Evolutionary conservation across 1,284 basidiomycete species (phyloP).

Genomic region (Trichosporon faecale): DNA sequence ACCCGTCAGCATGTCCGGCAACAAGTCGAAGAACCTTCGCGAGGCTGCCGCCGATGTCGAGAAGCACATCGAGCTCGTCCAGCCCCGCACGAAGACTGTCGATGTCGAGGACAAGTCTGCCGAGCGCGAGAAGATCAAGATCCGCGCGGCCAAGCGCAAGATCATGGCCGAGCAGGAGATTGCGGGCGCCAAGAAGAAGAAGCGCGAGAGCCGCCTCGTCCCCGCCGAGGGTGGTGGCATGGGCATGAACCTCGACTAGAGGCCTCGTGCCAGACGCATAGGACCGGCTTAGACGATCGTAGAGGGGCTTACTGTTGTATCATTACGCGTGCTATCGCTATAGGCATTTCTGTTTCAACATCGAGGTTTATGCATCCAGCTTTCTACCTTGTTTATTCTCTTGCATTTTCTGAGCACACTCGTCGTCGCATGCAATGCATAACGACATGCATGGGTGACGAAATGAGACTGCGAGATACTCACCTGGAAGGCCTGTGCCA

Average conservation of each 20-base stretch:
- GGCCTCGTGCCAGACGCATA: slow-evolving; percentile 39
- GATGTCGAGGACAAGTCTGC: slow-evolving; percentile 41
- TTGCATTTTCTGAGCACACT: not conserved
- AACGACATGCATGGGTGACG: not conserved
- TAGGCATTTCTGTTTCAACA: slow-evolving; percentile 5
- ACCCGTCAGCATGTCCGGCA: slow-evolving; percentile 69
- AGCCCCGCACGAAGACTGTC: slow-evolving; percentile 59
- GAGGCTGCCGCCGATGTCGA: slow-evolving; percentile 58
- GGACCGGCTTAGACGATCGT: slow-evolving; percentile 4
- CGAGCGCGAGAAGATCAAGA: slow-evolving; percentile 73
- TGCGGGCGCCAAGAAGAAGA: slow-evolving; percentile 57
- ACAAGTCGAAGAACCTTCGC: slow-evolving; percentile 44
- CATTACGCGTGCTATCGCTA: slow-evolving; percentile 3
- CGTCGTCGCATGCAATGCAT: not conserved
- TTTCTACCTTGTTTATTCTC: not conserved
- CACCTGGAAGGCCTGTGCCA: not conserved
- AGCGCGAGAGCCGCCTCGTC: slow-evolving; percentile 63
- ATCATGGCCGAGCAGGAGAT: slow-evolving; percentile 46
- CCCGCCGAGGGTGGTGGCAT: slow-evolving; percentile 52
- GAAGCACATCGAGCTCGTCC: slow-evolving; percentile 63
- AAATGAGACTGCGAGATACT: not conserved
- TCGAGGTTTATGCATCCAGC: slow-evolving; percentile 3
- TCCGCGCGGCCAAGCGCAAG: slow-evolving; percentile 62
- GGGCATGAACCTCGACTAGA: slow-evolving; percentile 46
- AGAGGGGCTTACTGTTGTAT: slow-evolving; percentile 6